Base-by-base conservation (phyloP, 1,284 basidiomycete species). In the Marasmius oreades region DNA sequence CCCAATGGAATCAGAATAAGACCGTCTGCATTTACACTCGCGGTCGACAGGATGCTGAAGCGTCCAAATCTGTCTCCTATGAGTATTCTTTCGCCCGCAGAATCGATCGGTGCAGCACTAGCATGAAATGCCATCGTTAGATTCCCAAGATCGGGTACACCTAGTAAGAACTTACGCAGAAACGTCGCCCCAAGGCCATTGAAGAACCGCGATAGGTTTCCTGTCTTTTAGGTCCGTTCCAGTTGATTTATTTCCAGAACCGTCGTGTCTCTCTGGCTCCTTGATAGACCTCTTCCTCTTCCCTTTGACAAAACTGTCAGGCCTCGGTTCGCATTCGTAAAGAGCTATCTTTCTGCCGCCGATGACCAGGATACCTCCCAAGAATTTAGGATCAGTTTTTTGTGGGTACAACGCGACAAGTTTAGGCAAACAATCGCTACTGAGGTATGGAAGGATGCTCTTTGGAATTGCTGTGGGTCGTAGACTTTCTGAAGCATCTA, bases 51-150 rank as follows among this genome's bases (percentile, higher is more conserved):
- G 61, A 91, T 73, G 0, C 82, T 80, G 11, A 93, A 74, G 52
- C 82, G 81, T 16, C 94, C 94, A 64, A 80, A 90, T n/a, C 77
- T 76, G 64, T 96, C 94, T 1, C 90, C 90, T 12, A 95, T 70
- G 16, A 96, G 67, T 55, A 86, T 81, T 71, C 20, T 70, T 68
- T 50, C 80, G 79, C 28, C 83, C 64, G 5, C 70, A 59, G 60
- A 77, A 81, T 69, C 80, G 80, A 44, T 85, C 90, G 51, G 62
- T 65, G 22, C 65, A 12, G 42, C n/a, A 10, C 22, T 51, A n/a
- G 23, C n/a, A n/a, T 44, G 20, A 26, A 22, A 45, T n/a, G 4
- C 44, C 24, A 22, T 46, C 45, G 24, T 5, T 46, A 46, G 37
- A 11, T 54, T 23, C 48, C 51, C 56, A 28, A 22, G 31, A 36